Evolutionary conservation across 225 moss, liverwort and hornwort genomes (phyloP).

Genomic region (Bryoerythrophyllum caledonicum): DNA sequence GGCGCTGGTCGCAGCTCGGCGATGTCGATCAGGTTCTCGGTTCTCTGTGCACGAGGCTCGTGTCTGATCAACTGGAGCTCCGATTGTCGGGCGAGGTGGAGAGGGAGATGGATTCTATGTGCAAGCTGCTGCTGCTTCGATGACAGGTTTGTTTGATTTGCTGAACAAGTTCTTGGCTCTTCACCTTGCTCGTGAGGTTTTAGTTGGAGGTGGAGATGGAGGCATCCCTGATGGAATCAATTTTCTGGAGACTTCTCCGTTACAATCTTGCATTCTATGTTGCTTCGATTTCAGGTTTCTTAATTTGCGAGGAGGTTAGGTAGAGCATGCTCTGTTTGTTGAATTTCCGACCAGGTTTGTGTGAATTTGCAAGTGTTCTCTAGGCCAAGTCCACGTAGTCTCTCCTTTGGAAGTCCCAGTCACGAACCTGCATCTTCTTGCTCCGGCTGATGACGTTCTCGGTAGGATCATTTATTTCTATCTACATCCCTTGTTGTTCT

Average conservation of each 20-base stretch:
- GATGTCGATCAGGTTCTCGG: neutral
- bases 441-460: conserved; percentile 6
- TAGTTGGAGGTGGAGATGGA: neutral
- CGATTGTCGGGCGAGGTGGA: neutral
- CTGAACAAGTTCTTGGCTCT: neutral
- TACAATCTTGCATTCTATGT: too few species aligned
- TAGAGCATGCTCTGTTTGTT: too few species aligned
- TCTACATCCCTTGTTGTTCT: too few species aligned
- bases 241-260: too few species aligned
- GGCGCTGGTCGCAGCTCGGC: conserved; percentile 26
- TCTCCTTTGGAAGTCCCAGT: neutral
- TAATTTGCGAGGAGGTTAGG: too few species aligned
- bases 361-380: neutral
- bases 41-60: too few species aligned
- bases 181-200: neutral
- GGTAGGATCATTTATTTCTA: neutral
- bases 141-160: conserved; percentile 4
- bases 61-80: conserved; percentile 14
- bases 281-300: too few species aligned
- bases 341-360: too few species aligned
- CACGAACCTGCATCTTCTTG: conserved; percentile 10
- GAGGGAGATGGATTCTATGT: neutral
- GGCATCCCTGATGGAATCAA: neutral
- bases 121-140: neutral
- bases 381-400: neutral